Base-by-base conservation (phyloP, 1,139 yeast genomes). In the Scheffersomyces illinoinensis region DNA sequence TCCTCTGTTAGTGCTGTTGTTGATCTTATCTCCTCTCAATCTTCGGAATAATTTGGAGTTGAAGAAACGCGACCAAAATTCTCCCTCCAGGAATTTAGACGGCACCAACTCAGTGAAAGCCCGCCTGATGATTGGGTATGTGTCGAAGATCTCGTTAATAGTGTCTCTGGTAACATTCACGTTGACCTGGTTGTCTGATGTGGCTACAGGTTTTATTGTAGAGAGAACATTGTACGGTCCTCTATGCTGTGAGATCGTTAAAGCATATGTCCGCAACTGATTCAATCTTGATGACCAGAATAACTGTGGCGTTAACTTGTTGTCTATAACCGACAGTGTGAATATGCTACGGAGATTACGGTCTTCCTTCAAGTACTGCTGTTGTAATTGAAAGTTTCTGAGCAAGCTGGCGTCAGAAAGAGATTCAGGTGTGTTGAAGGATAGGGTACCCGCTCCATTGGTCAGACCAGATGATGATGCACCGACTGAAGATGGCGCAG, bases 51-150 rank as follows among this genome's bases (percentile, higher is more conserved):
- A 76, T 67, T 93, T 89, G 1, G 98, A 92, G 67, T 91, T 88
- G 78, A 95, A 95, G 69, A 95, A 96, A 62, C 98, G 80, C n/a
- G 97, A 90, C 99, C 99, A 95, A 67, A 95, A 95, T 68, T 91
- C 97, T 49, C 96, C 95, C 71, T 93, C 98, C 56, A 85, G 83
- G 61, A 95, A 82, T 62, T 89, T 88, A 2, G 65, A 68, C 0
- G 99, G 99, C 1, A 96, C 99, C 61, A 88, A 86, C 61, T 95
- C 99, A 62, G 86, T 87, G 69, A 90, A 95, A 0, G 98, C 98
- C 62, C 85, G 88, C 60, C 91, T 86, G n/a, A 95, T 96, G 48
- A 93, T 85, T 0, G 99, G 99, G 69, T 95, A 95, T 60, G 96
- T 97, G 56, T 89, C 91, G 70, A 95, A 93, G 26, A 96, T 93